Evolutionary conservation across 352 stramenopile species (phyloP), one percentile per base, ranked within the genome.

Genomic region (Phytophthora litchii): DNA sequence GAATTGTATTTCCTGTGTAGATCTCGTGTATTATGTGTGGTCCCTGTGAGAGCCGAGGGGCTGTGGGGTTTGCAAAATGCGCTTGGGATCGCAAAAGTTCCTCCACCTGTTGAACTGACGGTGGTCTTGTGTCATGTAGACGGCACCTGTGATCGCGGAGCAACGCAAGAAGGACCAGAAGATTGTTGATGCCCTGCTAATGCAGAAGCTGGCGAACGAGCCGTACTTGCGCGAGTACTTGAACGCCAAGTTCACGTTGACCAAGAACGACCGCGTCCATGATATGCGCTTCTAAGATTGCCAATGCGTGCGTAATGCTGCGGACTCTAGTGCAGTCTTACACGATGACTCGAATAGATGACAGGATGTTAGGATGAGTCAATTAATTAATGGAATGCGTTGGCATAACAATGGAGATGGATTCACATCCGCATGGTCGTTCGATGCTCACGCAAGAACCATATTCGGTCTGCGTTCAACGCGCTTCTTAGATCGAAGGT

Each of bases 231-330:
- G 96, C 54, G 92, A 85, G 35, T 99, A 99, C 90, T 78, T 99
- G 60, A 97, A 97, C 65, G 95, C 95, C 48, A 98, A 97, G 70
- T 99, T 99, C 86, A 96, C 91, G 62, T 81, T 99, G 45, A 97
- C 80, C 60, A 99, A 98, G 74, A 96, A 94, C 73, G 97, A 99
- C 71, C 92, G 92, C 60, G 96, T 96, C 35, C 98, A 99, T 87
- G 87, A 98, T 56, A 97, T 99, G 89, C 86, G 93, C 61, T 99
- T 99, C 70, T 99, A 98, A 97, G 48, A 19, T 25, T 58, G 44
- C 20, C 46, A 14, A 36, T 10, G 21, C n/a, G 9, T 46, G 12
- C 11, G 37, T 5, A 47, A 9, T 16, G 52, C 31, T 41, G 25
- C 35, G 12, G n/a, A n/a, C n/a, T n/a, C n/a, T n/a, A n/a, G 40